Conservation (phyloP, 768 basidiomycete species). For the Tulasnella sp. region DNA sequence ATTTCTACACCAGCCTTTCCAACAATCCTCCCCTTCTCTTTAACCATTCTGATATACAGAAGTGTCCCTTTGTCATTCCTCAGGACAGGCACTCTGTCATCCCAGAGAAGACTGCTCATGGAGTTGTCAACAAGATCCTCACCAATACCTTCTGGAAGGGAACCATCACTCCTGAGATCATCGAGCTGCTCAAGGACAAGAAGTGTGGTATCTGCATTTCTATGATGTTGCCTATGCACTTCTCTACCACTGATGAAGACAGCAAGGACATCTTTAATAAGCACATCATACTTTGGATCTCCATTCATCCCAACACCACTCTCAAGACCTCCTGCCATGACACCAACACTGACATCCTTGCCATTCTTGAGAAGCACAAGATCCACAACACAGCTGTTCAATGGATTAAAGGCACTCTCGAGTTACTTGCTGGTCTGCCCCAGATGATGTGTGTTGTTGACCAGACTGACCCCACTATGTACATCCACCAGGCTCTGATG, state of each 20-base stretch:
- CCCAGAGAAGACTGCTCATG: constrained; percentile 30
- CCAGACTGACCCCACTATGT: constrained; percentile 24
- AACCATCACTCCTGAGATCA: constrained; percentile 30
- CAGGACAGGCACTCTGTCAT: constrained; percentile 21
- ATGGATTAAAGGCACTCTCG: constrained; percentile 28
- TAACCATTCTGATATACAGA: constrained; percentile 26
- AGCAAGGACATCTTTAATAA: constrained; percentile 26
- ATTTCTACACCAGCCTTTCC: constrained; percentile 31
- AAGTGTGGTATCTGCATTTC: constrained; percentile 23
- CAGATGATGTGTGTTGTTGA: constrained; percentile 18
- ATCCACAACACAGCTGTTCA: constrained; percentile 30
- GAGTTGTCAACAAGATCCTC: constrained; percentile 32
- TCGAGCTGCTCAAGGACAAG: constrained; percentile 26
- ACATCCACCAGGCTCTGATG: constrained; percentile 27
- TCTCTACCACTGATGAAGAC: constrained; percentile 25
- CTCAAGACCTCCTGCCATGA: constrained; percentile 28
- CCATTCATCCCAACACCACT: constrained; percentile 29
- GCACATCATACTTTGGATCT: constrained; percentile 32
- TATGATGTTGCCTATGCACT: constrained; percentile 28
- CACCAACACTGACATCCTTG: constrained; percentile 29
- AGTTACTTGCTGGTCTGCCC: constrained; percentile 23
- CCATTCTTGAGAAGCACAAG: constrained; percentile 26
- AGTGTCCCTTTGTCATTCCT: constrained; percentile 25
- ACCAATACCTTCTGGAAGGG: constrained; percentile 29
- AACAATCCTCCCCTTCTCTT: constrained; percentile 28